Evolutionary conservation across 2,329 filamentous ascomycete genomes (phyloP).

Genomic region (Botrytis porri): DNA sequence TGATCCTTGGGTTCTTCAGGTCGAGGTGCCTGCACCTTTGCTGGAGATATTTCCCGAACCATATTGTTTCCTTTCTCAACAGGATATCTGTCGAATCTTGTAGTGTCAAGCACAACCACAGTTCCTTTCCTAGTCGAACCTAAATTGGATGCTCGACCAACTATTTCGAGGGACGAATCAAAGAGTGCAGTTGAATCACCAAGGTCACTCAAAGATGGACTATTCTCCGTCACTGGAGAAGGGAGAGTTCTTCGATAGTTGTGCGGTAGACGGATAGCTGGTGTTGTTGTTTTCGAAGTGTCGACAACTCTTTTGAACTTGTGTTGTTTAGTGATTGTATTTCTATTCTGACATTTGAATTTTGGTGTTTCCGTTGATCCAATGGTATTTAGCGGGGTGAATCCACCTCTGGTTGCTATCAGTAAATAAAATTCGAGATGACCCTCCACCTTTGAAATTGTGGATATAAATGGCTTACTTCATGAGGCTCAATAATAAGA

Average conservation of each 20-base stretch:
- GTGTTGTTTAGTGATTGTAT: constrained; percentile 2
- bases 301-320: neutral
- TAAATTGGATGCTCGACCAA: constrained; percentile 22
- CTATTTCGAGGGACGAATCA: constrained; percentile 23
- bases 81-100: constrained; percentile 7
- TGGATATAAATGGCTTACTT: constrained; percentile 18
- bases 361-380: constrained; percentile 20
- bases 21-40: constrained; percentile 30
- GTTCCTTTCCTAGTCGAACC: constrained; percentile 21
- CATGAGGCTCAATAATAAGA: constrained; percentile 10
- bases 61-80: constrained; percentile 27
- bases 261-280: neutral
- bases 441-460: neutral
- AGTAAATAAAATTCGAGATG: constrained; percentile 9
- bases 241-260: neutral
- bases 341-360: constrained; percentile 12
- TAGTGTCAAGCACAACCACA: constrained; percentile 26
- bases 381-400: constrained; percentile 21
- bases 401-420: constrained; percentile 16
- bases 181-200: constrained; percentile 38
- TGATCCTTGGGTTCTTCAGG: constrained; percentile 31
- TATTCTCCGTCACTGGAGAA: constrained; percentile 11
- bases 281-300: neutral
- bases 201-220: constrained; percentile 30
- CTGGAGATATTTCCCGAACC: constrained; percentile 39